phyloP scores from a whole-genome alignment of 1,284 basidiomycete species.

The Thecaphora thlaspeos region DNA sequence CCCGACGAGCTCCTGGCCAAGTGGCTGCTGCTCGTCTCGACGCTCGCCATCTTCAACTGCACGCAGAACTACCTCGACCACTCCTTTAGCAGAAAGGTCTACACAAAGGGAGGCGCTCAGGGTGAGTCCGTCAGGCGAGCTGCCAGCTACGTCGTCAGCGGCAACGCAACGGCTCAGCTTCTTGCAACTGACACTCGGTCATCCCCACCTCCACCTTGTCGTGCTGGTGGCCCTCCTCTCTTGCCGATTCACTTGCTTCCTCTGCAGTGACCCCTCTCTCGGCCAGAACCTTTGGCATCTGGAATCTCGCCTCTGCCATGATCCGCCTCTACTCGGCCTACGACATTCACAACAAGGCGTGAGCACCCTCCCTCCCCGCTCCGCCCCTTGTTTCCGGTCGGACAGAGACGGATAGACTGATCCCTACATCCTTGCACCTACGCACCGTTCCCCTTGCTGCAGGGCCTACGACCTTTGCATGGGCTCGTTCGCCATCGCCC shows the following conservation, averaged over 20 bases:
- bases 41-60: constrained; percentile 46
- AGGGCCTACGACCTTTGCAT: constrained; percentile 76
- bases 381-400: no score
- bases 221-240: not conserved
- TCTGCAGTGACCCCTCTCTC: constrained; percentile 46
- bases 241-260: not conserved
- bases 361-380: constrained; percentile 2
- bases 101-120: constrained; percentile 32
- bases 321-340: constrained; percentile 52
- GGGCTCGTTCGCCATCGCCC: constrained; percentile 82
- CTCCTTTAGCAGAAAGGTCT: constrained; percentile 46
- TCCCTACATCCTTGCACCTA: not conserved
- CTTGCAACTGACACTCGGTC: not conserved
- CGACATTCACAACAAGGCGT: constrained; percentile 48
- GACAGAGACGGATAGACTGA: no score
- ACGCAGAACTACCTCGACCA: constrained; percentile 44
- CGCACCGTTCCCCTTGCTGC: not conserved
- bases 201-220: not conserved
- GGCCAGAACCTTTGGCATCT: constrained; percentile 50
- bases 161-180: not conserved
- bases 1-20: constrained; percentile 40
- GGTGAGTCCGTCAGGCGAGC: constrained; percentile 7
- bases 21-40: constrained; percentile 49
- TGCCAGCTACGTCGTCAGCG: no score
- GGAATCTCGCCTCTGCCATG: constrained; percentile 53